Conservation (phyloP, 495 filamentous ascomycete genomes). For the Neurospora sp. region DNA sequence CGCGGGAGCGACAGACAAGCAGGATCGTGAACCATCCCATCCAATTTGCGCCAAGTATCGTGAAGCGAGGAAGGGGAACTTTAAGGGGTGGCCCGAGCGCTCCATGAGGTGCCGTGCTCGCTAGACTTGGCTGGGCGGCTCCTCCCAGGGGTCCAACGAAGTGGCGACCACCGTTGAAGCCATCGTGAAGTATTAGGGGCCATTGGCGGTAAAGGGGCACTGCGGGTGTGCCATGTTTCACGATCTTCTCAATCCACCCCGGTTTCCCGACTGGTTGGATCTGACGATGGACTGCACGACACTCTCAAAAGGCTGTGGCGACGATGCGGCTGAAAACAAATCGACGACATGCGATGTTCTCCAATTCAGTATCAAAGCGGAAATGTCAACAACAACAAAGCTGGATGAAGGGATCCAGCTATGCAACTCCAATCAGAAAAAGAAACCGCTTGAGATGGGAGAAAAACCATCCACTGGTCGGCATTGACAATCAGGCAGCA, state of each 20-base stretch:
- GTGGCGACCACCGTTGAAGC: constrained; percentile 6
- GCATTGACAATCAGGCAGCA: neutral
- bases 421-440: neutral
- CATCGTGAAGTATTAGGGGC: constrained; percentile 10
- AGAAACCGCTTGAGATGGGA: neutral
- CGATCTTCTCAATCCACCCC: neutral
- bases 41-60: neutral
- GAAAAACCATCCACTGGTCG: neutral
- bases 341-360: neutral
- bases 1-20: neutral
- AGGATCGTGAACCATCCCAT: neutral
- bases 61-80: neutral
- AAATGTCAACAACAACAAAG: neutral
- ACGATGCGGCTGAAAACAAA: neutral
- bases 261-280: neutral
- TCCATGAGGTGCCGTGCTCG: neutral
- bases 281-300: neutral
- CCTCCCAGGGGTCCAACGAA: neutral
- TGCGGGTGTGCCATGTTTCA: neutral
- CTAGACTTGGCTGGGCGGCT: neutral
- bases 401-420: neutral
- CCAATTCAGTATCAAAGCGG: neutral
- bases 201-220: neutral
- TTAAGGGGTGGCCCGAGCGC: constrained; percentile 2
- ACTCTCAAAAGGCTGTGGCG: neutral